Base-by-base conservation (phyloP, 306 rosid genomes). In the Trifolium pratense region DNA sequence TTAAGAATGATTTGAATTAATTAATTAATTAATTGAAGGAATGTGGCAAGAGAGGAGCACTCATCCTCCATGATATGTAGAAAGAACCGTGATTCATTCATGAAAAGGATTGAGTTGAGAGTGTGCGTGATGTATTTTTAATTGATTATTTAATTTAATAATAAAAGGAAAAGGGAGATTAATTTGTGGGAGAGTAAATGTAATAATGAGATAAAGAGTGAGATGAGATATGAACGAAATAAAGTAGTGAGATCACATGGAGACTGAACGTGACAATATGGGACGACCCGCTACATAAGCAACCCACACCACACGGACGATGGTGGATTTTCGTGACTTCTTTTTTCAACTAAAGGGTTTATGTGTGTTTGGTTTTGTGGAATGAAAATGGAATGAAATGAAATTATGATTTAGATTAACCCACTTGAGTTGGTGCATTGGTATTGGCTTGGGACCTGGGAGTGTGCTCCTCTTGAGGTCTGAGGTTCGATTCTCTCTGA, bases 221-320 rank as follows among this genome's bases (percentile, higher is more conserved):
- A 77, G 88, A 83, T 72, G 77, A 86, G 26, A 52, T 52, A 15
- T 17, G 2, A 49, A 6, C 7, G 16, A 23, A 23, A 21, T 56
- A 56, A 85, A 88, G 79, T 80, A 87, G 84, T 79, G 57, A 80
- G 63, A 53, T 87, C 92, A 92, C 97, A 70, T 87, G 96, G 86
- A 84, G 68, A 84, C 91, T 52, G 81, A 85, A 63, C 88, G 75
- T 80, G 71, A 84, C 85, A 85, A 85, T 87, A 82, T 81, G 79
- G 72, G 79, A 77, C 57, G 63, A 77, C 76, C 78, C 73, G 63
- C 69, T 56, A 37, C 46, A 79, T 39, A 49, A 62, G 86, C 84
- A 67, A 66, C 83, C n/a, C 81, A 73, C 25, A 52, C 61, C 73
- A 71, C 77, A 63, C 72, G 64, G 14, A 46, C 40, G 17, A 31